Evolutionary conservation across 2,329 filamentous ascomycete genomes (phyloP), one percentile per base, ranked within the genome.

Genomic region (Amesomyces nigricolor): DNA sequence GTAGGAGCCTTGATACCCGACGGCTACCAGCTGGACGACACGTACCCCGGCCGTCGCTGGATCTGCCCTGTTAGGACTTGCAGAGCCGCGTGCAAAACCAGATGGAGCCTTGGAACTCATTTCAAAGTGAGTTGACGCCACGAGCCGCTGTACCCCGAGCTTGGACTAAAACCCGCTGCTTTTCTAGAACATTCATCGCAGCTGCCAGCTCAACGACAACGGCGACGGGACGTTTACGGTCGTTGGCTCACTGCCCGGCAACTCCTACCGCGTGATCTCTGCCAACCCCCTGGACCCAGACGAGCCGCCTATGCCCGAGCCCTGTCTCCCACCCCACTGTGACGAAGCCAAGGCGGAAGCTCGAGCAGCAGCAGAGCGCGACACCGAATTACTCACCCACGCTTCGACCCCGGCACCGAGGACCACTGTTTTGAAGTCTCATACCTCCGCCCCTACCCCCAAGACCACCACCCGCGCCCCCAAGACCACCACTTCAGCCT

Each of bases 221-320:
- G n/a, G 47, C n/a, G 60, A 63, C 30, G 62, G 60, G 3, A 63
- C 62, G 2, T 55, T 62, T 7, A 62, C 62, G 4, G 14, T 59
- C 14, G 53, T 62, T 10, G 48, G 56, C n/a, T 45, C 50, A 6
- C 38, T 53, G 6, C 7, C 10, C 10, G 14, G 19, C 3, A 26
- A 19, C 6, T 19, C 29, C 4, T 19, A 55, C 0, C 52, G 38
- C 11, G 58, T 61, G 1, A 52, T 61, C 19, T 62, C 60, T 3
- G 39, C 48, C 32, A 43, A 56, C 8, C 50, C 48, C 4, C 14
- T 58, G 4, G 51, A 51, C 32, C 58, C 57, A 3, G 37, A 45
- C 4, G 54, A 58, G 38, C 46, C 37, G 5, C 45, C 59, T 2
- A 40, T 47, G 11, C 40, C 29, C 5, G 48, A 35, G 26, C 32